Evolutionary conservation across 73 alveolate genomes (phyloP), one percentile per base, ranked within the genome.

Genomic region (Durusdinium trenchii): DNA sequence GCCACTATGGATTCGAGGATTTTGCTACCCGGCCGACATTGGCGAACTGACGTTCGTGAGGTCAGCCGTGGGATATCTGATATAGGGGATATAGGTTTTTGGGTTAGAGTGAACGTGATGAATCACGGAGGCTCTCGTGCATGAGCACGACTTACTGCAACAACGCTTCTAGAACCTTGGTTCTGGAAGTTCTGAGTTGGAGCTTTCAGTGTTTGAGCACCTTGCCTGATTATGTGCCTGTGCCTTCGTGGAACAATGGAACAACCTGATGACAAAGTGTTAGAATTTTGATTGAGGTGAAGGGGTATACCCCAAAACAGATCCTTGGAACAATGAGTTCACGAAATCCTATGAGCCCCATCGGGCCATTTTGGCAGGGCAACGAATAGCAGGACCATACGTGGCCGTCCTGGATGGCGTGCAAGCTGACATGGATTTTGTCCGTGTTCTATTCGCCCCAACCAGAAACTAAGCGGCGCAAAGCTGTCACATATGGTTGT

Each of bases 351-450:
- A 46, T 45, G 26, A 30, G 2, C 26, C 20, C 26, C 6, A 2
- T 26, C 45, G 69, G 28, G 45, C 46, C 46, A 14, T 30, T 23
- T 7, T 45, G 32, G 46, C 48, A 6, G 87, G 87, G 62, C 57
- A 18, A 3, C 91, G 54, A 3, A 81, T 81, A 2, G 91, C 91
- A 46, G 91, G 48, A 12, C 69, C 30, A 51, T 81, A 81, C 28
- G 69, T 46, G 28, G 64, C 69, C 3, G 43, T 45, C 43, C n/a
- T 45, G 45, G 91, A 81, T 12, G 91, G 69, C 48, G 32, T 81
- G 26, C 91, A 81, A 46, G 91, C 69, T 23, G 91, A 81, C 91
- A 62, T 42, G 42, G 87, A 76, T 28, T 76, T 76, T 47, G 47
- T 76, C 6, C 7, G 87, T 3, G 61, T 43, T 20, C 46, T 81